phyloP scores from a whole-genome alignment of 202 grass and related monocot species.

The Schoenoplectus tabernaemontani region DNA sequence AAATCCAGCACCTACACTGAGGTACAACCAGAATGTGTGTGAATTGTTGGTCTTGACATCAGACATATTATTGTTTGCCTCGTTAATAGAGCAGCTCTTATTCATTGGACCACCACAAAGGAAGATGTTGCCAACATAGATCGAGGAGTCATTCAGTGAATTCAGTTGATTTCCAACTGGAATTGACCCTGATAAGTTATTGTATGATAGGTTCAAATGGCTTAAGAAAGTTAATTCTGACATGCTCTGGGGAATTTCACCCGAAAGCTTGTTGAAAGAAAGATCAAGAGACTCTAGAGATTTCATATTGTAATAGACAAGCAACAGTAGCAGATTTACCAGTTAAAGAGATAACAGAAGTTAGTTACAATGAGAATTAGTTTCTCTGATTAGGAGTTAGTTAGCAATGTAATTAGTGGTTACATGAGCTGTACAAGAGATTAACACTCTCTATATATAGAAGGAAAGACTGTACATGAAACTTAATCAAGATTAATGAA shows the following conservation, averaged over 20 bases:
- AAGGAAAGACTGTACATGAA: no score
- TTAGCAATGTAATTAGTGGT: no score
- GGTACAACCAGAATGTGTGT: background rate
- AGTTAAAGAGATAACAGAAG: no score
- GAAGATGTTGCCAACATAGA: constrained; percentile 23
- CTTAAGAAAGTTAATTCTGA: background rate
- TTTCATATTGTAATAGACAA: no score
- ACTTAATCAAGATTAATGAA: no score
- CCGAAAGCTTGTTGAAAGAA: constrained; percentile 10
- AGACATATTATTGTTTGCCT: background rate
- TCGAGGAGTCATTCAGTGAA: constrained; percentile 23
- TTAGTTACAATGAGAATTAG: no score
- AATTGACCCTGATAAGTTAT: background rate
- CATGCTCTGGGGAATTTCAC: constrained; percentile 15
- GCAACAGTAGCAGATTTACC: no score
- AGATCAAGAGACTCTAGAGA: constrained; percentile 26
- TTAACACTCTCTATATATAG: no score
- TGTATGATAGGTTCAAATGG: constrained; percentile 22
- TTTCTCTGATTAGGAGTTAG: no score
- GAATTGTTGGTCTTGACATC: background rate
- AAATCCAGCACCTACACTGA: background rate
- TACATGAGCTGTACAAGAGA: no score
- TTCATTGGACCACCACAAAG: constrained; percentile 17
- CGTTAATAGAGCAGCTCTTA: background rate
- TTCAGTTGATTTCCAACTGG: constrained; percentile 23